Conservation (phyloP, 1,284 basidiomycete genomes). For the Trametes hirsuta region DNA sequence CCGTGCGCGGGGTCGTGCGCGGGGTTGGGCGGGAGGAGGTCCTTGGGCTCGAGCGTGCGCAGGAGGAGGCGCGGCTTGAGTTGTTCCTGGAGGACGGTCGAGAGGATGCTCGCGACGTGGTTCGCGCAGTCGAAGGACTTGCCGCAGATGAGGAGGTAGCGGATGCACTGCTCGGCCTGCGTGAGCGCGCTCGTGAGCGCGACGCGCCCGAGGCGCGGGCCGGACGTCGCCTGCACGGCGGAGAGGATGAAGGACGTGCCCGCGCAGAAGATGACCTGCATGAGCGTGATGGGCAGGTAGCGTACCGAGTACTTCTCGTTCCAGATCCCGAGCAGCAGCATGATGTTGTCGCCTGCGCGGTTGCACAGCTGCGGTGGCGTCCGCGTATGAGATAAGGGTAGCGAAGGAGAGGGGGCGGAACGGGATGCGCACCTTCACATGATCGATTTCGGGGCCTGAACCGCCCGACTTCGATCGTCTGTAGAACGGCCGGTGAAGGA, state of each 20-base stretch:
- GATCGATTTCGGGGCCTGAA: slow-evolving; percentile 49
- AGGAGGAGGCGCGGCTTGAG: slow-evolving; percentile 35
- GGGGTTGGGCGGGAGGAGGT: slow-evolving; percentile 17
- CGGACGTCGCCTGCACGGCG: slow-evolving; percentile 55
- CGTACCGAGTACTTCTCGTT: slow-evolving; percentile 60
- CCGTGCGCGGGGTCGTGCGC: not conserved
- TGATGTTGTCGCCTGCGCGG: slow-evolving; percentile 65
- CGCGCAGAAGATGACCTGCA: slow-evolving; percentile 67
- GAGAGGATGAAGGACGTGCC: slow-evolving; percentile 65
- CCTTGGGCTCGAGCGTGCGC: slow-evolving; percentile 32
- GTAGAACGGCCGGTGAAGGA: slow-evolving; percentile 70
- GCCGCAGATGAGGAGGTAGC: slow-evolving; percentile 53
- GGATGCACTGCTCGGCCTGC: slow-evolving; percentile 49
- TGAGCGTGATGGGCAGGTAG: slow-evolving; percentile 62
- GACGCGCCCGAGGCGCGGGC: slow-evolving; percentile 39
- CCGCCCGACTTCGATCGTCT: slow-evolving; percentile 45
- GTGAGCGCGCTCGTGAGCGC: slow-evolving; percentile 40
- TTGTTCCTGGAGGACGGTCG: slow-evolving; percentile 37
- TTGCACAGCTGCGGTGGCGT: slow-evolving; percentile 53
- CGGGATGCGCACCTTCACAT: slow-evolving; percentile 48
- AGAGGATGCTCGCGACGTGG: slow-evolving; percentile 49
- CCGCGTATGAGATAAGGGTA: not conserved
- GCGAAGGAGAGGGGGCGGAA: not conserved
- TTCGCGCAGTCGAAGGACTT: slow-evolving; percentile 54
- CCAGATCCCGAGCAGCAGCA: slow-evolving; percentile 62